Evolutionary conservation across 176 grass and related monocot species (phyloP).

Genomic region (Paspalum notatum): DNA sequence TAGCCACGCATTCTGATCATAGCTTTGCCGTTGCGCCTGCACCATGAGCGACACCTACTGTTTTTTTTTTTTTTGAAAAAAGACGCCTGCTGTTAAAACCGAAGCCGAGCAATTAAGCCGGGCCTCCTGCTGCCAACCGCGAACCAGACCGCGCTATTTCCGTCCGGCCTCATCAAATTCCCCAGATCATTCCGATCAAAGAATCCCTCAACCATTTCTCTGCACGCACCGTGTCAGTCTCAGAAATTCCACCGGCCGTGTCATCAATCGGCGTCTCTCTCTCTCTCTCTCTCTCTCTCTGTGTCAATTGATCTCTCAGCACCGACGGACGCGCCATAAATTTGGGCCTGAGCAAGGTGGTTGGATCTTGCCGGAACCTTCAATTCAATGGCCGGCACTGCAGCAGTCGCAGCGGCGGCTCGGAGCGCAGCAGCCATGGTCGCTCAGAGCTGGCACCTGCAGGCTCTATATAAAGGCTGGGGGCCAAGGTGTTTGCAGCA

Average conservation of each 20-base stretch:
- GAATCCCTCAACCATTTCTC: neutral
- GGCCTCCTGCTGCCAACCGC: neutral
- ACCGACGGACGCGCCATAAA: constrained; percentile 50
- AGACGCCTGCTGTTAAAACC: neutral
- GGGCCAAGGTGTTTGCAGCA: neutral
- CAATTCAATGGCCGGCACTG: constrained; percentile 54
- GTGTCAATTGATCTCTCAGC: constrained; percentile 21
- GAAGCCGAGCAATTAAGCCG: neutral
- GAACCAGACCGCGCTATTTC: neutral
- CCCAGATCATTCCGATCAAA: constrained; percentile 9
- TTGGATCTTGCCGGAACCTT: constrained; percentile 47
- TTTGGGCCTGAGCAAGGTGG: constrained; percentile 39
- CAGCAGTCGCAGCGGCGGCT: constrained; percentile 16
- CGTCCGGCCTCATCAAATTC: neutral
- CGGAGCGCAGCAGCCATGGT: too few species aligned
- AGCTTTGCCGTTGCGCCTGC: neutral
- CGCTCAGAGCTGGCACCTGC: neutral
- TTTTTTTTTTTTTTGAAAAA: too few species aligned
- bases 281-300: too few species aligned
- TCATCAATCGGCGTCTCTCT: neutral
- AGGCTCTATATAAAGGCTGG: constrained; percentile 22
- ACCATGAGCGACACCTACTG: neutral
- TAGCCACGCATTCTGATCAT: neutral
- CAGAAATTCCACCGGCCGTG: neutral
- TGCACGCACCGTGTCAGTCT: neutral